Conservation (phyloP, 495 filamentous ascomycete species). For the Talaromyces nanjingensis region DNA sequence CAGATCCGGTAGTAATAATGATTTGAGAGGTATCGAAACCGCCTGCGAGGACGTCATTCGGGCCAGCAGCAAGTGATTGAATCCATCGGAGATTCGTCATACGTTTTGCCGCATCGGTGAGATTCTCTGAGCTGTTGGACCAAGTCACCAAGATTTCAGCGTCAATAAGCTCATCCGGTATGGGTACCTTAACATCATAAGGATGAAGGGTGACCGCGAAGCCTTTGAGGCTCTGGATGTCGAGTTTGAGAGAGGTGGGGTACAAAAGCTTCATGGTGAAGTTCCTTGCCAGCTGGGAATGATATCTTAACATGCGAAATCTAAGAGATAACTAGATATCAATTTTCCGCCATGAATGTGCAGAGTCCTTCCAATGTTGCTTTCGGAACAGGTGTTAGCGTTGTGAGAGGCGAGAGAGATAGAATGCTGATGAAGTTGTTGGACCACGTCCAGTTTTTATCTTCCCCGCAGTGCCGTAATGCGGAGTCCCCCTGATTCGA, state of each 20-base stretch:
- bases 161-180: conserved; percentile 45
- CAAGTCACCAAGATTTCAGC: conserved; percentile 52
- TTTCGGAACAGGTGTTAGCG: neutral
- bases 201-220: conserved; percentile 44
- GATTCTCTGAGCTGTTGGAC: conserved; percentile 45
- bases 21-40: conserved; percentile 43
- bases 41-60: conserved; percentile 52
- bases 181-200: conserved; percentile 46
- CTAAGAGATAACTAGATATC: neutral
- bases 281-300: neutral
- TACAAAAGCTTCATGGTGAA: conserved; percentile 53
- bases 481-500: neutral
- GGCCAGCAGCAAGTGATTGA: conserved; percentile 53
- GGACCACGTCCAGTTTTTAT: neutral
- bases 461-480: neutral
- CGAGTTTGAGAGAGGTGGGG: conserved; percentile 48
- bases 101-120: conserved; percentile 39
- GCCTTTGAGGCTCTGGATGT: conserved; percentile 41
- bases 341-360: neutral
- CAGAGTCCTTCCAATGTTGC: neutral
- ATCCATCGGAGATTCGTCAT: conserved; percentile 52
- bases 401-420: neutral
- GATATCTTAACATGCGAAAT: neutral
- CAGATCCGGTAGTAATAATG: conserved; percentile 48
- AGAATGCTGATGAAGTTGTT: neutral